Evolutionary conservation across 768 basidiomycete species (phyloP), one percentile per base, ranked within the genome.

Genomic region (Gloeostereum incarnatum): DNA sequence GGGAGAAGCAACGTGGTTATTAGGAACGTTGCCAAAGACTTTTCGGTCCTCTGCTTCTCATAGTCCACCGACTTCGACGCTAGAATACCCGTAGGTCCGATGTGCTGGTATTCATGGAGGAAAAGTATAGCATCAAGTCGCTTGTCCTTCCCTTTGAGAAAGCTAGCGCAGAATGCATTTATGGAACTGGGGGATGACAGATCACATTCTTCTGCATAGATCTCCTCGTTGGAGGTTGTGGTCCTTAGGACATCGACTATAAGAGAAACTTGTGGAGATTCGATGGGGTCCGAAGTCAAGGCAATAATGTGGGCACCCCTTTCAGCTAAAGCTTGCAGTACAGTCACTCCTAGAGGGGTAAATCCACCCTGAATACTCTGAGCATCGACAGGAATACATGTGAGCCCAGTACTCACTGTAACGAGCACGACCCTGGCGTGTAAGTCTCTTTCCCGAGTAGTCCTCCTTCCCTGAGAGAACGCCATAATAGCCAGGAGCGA

Each of bases 271-370:
- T 70, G 49, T 21, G 71, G 54, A 0, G 75, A 66, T 10, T 72
- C 68, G 16, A 82, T 61, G 1, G 78, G 69, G 30, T 75, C 66
- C 0, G 73, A 66, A 0, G 81, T 71, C 16, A 91, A 72, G 1
- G 81, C 81, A 31, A 92, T 82, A 41, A 91, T 59, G 46, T 86
- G 83, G 13, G 87, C 85, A 9, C 89, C 88, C 31, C 81, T 73
- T 34, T 71, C 58, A 1, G 89, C 86, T 6, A 92, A 59, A 2
- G 60, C 60, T 39, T 81, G 75, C 5, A 88, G 54, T 1, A 88
- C 50, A 0, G 78, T 81, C 7, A 88, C 53, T 2, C 87, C 86
- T 6, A 78, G 55, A 2, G 86, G 75, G 2, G 83, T 81, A 47
- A 89, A 84, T 0, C 66, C 83, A 25, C 86, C 86, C 84, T 87